Evolutionary conservation across 2,329 filamentous ascomycete species (phyloP).

Genomic region (Phialophora expanda): DNA sequence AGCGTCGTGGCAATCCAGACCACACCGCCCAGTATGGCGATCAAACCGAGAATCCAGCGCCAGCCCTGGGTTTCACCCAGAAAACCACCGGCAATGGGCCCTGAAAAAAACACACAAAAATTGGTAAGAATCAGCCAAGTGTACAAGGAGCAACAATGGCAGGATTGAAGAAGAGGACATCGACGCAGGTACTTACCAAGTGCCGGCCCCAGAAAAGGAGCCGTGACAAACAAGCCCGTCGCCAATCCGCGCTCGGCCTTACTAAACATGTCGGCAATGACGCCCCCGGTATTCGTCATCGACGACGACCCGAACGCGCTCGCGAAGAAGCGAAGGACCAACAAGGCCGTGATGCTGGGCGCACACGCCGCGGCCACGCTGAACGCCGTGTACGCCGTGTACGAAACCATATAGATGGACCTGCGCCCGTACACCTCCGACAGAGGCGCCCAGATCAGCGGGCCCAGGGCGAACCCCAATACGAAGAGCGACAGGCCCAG

Average conservation of each 20-base stretch:
- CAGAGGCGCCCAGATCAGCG: constrained; percentile 55
- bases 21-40: constrained; percentile 65
- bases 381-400: constrained; percentile 67
- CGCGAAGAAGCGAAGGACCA: constrained; percentile 67
- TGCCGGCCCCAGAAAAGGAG: constrained; percentile 58
- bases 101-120: constrained; percentile 40
- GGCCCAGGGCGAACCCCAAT: constrained; percentile 63
- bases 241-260: constrained; percentile 66
- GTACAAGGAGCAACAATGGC: constrained; percentile 5
- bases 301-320: constrained; percentile 53
- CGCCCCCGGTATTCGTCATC: constrained; percentile 71
- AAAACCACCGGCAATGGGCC: constrained; percentile 58
- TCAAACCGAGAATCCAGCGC: constrained; percentile 70
- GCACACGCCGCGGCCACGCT: constrained; percentile 66
- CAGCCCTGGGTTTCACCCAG: constrained; percentile 54
- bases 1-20: constrained; percentile 61
- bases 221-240: constrained; percentile 65
- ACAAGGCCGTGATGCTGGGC: constrained; percentile 69
- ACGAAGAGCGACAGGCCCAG: constrained; percentile 57
- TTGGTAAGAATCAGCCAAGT: constrained; percentile 23
- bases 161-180: not conserved
- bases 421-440: constrained; percentile 42
- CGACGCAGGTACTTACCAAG: constrained; percentile 42
- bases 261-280: constrained; percentile 68
- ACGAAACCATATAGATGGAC: constrained; percentile 62